Conservation (phyloP, 306 rosid species). For the Malus asiatica region DNA sequence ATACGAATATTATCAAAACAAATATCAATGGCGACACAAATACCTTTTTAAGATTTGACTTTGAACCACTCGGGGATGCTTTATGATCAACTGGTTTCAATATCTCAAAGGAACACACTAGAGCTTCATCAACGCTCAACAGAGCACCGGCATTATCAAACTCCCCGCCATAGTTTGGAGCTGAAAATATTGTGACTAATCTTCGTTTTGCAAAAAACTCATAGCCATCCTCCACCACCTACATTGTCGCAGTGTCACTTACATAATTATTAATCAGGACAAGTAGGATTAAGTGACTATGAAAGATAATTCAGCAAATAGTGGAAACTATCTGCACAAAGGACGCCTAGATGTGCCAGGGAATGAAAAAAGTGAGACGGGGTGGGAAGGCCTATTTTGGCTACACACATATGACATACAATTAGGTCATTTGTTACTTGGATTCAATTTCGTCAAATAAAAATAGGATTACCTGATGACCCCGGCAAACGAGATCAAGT, state of each 20-base stretch:
- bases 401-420: neutral
- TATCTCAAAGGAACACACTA: conserved; percentile 75
- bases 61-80: conserved; percentile 41
- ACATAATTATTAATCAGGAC: neutral
- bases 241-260: conserved; percentile 11
- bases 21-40: neutral
- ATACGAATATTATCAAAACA: neutral
- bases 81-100: conserved; percentile 46
- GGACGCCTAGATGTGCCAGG: neutral
- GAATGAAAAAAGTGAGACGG: too few species aligned
- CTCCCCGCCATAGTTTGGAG: conserved; percentile 88
- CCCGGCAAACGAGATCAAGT: conserved; percentile 76
- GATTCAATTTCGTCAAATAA: neutral
- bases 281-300: conserved; percentile 1
- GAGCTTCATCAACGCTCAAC: conserved; percentile 63
- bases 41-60: conserved; percentile 54
- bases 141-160: conserved; percentile 80
- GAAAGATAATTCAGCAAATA: neutral
- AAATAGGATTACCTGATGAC: conserved; percentile 62
- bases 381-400: too few species aligned
- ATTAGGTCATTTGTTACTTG: neutral
- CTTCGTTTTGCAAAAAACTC: conserved; percentile 70
- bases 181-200: conserved; percentile 82
- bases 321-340: neutral
- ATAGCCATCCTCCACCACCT: conserved; percentile 93